A percentile compares a stretch with the other conserved stretches of the same genome.
Conservation (phyloP, 1,139 yeast genomes). For the Kazachstania sp. region DNA sequence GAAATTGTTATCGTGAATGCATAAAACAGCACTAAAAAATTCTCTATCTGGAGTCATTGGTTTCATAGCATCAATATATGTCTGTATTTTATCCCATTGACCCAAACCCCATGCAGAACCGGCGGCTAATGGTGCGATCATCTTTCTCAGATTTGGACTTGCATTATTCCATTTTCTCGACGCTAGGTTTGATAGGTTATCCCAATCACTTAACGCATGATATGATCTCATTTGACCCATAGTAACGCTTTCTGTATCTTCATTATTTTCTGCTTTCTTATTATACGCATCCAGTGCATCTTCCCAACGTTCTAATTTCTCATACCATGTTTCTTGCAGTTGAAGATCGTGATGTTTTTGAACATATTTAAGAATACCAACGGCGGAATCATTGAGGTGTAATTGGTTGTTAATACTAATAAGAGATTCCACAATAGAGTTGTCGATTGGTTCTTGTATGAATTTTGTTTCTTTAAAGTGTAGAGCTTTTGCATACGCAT, state of each 20-base stretch:
- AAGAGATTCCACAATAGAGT: slow-evolving; percentile 86
- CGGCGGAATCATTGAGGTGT: slow-evolving; percentile 96
- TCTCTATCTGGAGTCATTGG: slow-evolving; percentile 90
- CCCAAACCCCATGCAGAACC: slow-evolving; percentile 99
- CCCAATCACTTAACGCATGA: slow-evolving; percentile 99
- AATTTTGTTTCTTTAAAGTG: slow-evolving; percentile 94
- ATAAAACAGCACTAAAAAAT: slow-evolving; percentile 84
- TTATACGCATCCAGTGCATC: slow-evolving; percentile 90
- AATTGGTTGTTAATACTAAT: slow-evolving; percentile 90
- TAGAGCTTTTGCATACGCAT: slow-evolving; percentile 94
- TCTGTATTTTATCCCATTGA: slow-evolving; percentile 95
- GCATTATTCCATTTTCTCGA: slow-evolving; percentile 78
- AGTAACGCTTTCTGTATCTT: slow-evolving; percentile 58
- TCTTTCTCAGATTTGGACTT: slow-evolving; percentile 61
- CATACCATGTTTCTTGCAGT: slow-evolving; percentile 95
- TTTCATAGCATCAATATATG: slow-evolving; percentile 85
- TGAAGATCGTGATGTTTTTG: slow-evolving; percentile 89
- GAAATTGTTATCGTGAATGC: slow-evolving; percentile 78
- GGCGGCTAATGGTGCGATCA: slow-evolving; percentile 94
- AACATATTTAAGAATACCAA: slow-evolving; percentile 92
- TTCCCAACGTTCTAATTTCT: slow-evolving; percentile 95
- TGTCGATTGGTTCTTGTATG: slow-evolving; percentile 76
- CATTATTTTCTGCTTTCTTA: slow-evolving; percentile 50
- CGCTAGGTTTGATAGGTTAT: slow-evolving; percentile 78
- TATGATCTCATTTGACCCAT: slow-evolving; percentile 98